These are phyloP conservation scores for Pulveroboletus sp. DNA, from an alignment of 768 basidiomycete genomes.

Conservation along the genomic window DNA sequence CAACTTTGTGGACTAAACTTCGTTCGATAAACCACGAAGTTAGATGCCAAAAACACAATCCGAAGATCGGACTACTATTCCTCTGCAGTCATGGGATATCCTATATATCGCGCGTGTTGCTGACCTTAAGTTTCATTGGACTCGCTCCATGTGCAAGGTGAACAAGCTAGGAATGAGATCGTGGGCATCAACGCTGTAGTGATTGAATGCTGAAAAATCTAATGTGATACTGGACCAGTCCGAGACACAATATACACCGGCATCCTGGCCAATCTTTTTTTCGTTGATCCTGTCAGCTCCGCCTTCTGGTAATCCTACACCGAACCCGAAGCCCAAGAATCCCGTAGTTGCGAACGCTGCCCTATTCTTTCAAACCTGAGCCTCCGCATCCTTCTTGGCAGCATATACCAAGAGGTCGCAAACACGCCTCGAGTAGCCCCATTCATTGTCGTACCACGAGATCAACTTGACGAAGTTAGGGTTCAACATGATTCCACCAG, in stretches of 20 bases:
- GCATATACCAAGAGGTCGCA: conserved; percentile 83
- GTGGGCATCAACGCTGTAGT: background rate
- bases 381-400: conserved; percentile 63
- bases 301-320: conserved; percentile 16
- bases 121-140: background rate
- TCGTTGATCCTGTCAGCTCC: background rate
- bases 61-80: no score
- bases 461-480: conserved; percentile 93
- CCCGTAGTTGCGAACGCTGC: background rate
- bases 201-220: conserved; percentile 4
- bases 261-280: background rate
- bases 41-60: no score
- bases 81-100: no score
- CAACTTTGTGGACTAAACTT: no score
- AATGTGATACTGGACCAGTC: conserved; percentile 3
- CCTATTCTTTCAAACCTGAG: conserved; percentile 11
- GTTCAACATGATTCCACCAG: conserved; percentile 91
- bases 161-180: background rate
- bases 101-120: background rate
- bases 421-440: conserved; percentile 91
- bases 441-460: conserved; percentile 94
- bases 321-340: background rate
- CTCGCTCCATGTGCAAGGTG: no score
- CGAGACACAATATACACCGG: conserved; percentile 13
- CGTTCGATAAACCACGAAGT: no score